Base-by-base conservation (phyloP, 1,139 yeast genomes). In the Candida glucosophila region DNA sequence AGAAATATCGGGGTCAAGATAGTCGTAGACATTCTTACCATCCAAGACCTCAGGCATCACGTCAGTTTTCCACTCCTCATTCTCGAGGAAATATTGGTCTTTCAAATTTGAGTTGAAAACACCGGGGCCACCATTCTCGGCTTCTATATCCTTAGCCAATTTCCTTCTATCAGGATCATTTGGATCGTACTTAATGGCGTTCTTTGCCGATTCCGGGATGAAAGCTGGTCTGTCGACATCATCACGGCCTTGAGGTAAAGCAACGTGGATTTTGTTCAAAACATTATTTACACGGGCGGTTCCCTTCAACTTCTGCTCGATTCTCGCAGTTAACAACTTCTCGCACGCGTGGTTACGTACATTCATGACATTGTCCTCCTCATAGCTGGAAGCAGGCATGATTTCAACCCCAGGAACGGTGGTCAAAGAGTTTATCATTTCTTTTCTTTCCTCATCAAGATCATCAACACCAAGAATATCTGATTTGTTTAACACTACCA, bases 261-360 rank as follows among this genome's bases (percentile, higher is more conserved):
- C 83, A 41, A 92, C 95, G 52, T 92, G 96, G 47, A 90, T 90
- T 63, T 86, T 86, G 67, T 88, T 90, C 58, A 90, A 68, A 21
- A 90, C 94, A 47, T 79, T 81, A 55, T 71, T 74, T 41, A 88
- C 83, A 57, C 96, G 77, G 29, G 94, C 82, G 35, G 90, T 69
- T 32, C 96, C 92, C 70, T 90, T 90, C 60, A 90, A 72, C 67
- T 90, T 90, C 55, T 83, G 95, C 62, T 90, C 98, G 50, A 90
- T 83, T 66, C 99, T 79, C 7, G 96, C 83, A 20, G 96, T 85
- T 43, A 90, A 71, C 44, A 90, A 70, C 61, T 86, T 88, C 55
- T 90, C 98, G 66, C 99, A 90, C 14, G 98, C 98, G 49, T 81
- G 78, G 62, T 90, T 90, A 59, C 98, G 78, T 31, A 92, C 96